Percentiles rank a stretch among this genome's conserved stretches.
phyloP scores from a whole-genome alignment of 257 asterid species.

The Craterostigma plantagineum region DNA sequence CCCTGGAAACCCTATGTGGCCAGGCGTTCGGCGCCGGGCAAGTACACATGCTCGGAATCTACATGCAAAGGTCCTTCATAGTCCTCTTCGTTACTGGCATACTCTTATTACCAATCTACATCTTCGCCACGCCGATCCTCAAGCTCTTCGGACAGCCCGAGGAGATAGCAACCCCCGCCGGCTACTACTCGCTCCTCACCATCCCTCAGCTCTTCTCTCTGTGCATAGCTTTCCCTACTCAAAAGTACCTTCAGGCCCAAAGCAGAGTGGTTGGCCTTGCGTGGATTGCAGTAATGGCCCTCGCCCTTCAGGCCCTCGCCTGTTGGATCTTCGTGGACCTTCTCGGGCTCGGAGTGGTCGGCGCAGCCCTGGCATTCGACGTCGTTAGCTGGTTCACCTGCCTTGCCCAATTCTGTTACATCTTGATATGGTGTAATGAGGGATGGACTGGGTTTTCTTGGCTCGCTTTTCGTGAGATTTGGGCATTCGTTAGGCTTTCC shows the following conservation, averaged over 20 bases:
- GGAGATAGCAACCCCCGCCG: conserved; percentile 35
- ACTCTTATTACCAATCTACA: conserved; percentile 33
- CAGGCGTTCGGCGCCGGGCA: conserved; percentile 78
- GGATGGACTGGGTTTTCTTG: conserved; percentile 72
- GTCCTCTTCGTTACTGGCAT: conserved; percentile 32
- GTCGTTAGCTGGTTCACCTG: conserved; percentile 79
- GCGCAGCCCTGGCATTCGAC: conserved; percentile 76
- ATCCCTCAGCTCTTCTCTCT: conserved; percentile 63
- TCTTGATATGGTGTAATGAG: conserved; percentile 51
- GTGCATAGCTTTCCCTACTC: conserved; percentile 59
- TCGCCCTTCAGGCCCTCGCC: conserved; percentile 44
- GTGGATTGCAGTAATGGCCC: conserved; percentile 18
- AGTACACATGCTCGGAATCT: conserved; percentile 45
- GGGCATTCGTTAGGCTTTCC: conserved; percentile 49
- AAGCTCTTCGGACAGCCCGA: conserved; percentile 26
- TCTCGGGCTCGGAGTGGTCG: conserved; percentile 38
- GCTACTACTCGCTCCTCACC: conserved; percentile 48
- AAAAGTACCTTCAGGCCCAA: conserved; percentile 74
- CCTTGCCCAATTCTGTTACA: conserved; percentile 43
- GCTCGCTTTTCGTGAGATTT: conserved; percentile 40
- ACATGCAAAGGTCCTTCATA: conserved; percentile 62
- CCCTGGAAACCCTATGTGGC: conserved; percentile 82
- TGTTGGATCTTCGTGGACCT: conserved; percentile 46
- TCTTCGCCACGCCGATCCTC: conserved; percentile 38
- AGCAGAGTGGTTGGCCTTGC: conserved; percentile 81